A percentile compares a stretch with the other conserved stretches of the same genome.
phyloP scores from a whole-genome alignment of 2,329 filamentous ascomycete species.

The Pezicula rhizophila region DNA sequence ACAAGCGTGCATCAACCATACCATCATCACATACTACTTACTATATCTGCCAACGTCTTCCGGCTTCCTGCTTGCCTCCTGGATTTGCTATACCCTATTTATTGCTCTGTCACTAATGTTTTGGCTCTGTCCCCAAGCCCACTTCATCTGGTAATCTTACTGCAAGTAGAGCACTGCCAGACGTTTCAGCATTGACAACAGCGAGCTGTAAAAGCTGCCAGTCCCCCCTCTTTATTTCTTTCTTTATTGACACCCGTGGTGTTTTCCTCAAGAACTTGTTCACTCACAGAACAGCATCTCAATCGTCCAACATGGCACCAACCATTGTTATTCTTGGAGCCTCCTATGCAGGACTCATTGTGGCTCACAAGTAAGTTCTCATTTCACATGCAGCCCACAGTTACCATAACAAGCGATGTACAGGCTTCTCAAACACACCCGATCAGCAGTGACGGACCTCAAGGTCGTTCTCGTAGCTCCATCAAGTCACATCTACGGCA shows the following conservation, averaged over 20 bases:
- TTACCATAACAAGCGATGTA: neutral
- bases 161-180: neutral
- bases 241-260: neutral
- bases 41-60: neutral
- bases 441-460: constrained; percentile 32
- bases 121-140: neutral
- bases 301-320: constrained; percentile 12
- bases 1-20: no score
- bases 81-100: neutral
- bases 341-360: constrained; percentile 46
- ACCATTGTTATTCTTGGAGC: constrained; percentile 46
- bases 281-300: neutral
- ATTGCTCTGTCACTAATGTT: neutral
- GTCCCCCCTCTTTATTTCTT: neutral
- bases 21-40: neutral
- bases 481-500: constrained; percentile 41
- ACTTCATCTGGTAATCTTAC: no score
- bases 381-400: neutral
- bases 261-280: neutral
- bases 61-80: neutral
- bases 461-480: constrained; percentile 35
- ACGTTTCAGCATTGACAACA: neutral
- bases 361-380: constrained; percentile 39
- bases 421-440: constrained; percentile 40
- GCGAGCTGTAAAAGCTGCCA: neutral